Evolutionary conservation across 768 basidiomycete genomes (phyloP).

Genomic region (Boletellus ananiceps): DNA sequence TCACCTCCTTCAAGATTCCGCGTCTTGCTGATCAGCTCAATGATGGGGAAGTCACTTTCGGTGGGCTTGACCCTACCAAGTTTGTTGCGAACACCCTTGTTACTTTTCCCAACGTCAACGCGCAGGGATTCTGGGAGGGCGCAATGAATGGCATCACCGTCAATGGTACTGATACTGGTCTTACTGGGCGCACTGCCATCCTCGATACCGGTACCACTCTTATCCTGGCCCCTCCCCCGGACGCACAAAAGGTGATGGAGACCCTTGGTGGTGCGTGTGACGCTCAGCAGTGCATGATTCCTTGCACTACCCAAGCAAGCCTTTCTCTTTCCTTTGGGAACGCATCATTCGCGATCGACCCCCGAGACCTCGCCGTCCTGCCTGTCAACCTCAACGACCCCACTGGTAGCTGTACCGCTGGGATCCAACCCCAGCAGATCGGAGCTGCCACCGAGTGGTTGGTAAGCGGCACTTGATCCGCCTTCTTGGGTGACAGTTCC

Average conservation of each 20-base stretch:
- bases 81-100: conserved; percentile 57
- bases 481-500: neutral
- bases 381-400: conserved; percentile 48
- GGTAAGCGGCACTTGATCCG: conserved; percentile 36
- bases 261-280: conserved; percentile 55
- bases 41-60: conserved; percentile 81
- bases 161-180: conserved; percentile 48
- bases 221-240: conserved; percentile 39
- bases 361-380: conserved; percentile 59
- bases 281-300: conserved; percentile 53
- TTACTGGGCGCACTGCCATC: conserved; percentile 66
- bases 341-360: conserved; percentile 54
- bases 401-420: conserved; percentile 62
- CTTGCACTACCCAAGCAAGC: conserved; percentile 54
- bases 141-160: conserved; percentile 54
- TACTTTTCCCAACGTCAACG: conserved; percentile 59
- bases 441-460: conserved; percentile 64
- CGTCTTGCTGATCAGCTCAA: conserved; percentile 59
- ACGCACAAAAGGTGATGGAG: conserved; percentile 52
- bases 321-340: conserved; percentile 60
- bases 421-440: conserved; percentile 60
- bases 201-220: conserved; percentile 49
- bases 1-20: conserved; percentile 78
- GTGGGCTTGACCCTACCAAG: conserved; percentile 66
- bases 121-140: conserved; percentile 78